A percentile compares a stretch with the other conserved stretches of the same genome.
Evolutionary conservation across 768 basidiomycete species (phyloP).

Genomic region (Strobilomyces dryophilus): DNA sequence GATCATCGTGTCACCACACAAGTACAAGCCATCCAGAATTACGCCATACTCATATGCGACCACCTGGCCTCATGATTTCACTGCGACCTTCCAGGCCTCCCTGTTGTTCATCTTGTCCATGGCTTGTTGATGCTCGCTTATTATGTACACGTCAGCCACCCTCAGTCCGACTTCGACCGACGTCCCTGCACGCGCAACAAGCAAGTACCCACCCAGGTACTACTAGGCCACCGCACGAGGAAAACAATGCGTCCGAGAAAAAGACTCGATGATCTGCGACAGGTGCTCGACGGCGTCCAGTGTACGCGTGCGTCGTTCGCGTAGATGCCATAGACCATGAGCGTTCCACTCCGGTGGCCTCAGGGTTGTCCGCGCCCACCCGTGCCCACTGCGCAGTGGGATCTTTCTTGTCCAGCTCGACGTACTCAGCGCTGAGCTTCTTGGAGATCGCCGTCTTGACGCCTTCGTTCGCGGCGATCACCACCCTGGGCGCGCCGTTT

Average conservation of each 20-base stretch:
- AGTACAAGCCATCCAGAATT: background rate
- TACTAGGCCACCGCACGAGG: constrained; percentile 81
- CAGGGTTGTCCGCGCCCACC: constrained; percentile 73
- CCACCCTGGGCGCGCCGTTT: constrained; percentile 74
- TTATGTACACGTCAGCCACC: constrained; percentile 51
- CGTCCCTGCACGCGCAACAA: background rate
- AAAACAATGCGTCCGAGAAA: constrained; percentile 83
- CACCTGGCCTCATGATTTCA: constrained; percentile 40
- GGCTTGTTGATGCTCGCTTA: constrained; percentile 63
- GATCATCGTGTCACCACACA: background rate
- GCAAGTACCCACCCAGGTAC: constrained; percentile 47
- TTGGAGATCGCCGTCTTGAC: constrained; percentile 83
- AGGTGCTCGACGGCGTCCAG: constrained; percentile 39
- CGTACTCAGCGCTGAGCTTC: constrained; percentile 70
- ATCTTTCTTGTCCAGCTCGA: constrained; percentile 71
- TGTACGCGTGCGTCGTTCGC: constrained; percentile 73
- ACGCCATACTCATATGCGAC: background rate
- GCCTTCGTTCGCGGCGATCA: constrained; percentile 82
- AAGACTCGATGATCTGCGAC: constrained; percentile 74
- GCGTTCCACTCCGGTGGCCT: constrained; percentile 71
- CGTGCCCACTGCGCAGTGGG: constrained; percentile 72
- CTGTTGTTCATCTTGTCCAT: constrained; percentile 67
- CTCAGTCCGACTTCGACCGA: background rate
- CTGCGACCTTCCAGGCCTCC: constrained; percentile 50
- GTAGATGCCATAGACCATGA: constrained; percentile 86